These are phyloP conservation scores for Yamadazyma olivae DNA, from an alignment of 805 yeast genomes.

Conservation along the genomic window DNA sequence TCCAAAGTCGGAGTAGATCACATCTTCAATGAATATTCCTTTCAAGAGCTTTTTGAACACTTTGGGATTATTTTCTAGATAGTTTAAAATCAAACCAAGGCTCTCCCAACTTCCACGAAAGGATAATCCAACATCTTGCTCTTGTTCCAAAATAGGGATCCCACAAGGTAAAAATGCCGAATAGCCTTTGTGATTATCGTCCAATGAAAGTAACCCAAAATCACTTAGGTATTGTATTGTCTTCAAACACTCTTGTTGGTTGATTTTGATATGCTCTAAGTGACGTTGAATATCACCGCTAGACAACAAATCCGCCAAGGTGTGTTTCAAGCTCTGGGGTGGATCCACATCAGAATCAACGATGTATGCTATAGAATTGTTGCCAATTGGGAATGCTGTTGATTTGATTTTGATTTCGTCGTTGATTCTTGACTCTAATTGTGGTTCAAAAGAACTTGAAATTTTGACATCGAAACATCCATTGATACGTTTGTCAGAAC, in stretches of 20 bases:
- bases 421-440: slow-evolving; percentile 42
- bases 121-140: slow-evolving; percentile 3
- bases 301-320: slow-evolving; percentile 51
- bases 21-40: slow-evolving; percentile 57
- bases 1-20: slow-evolving; percentile 63
- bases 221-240: slow-evolving; percentile 58
- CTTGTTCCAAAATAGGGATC: slow-evolving; percentile 7
- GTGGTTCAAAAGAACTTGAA: slow-evolving; percentile 18
- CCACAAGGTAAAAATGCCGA: slow-evolving; percentile 78
- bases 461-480: slow-evolving; percentile 48
- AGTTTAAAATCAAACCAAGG: slow-evolving; percentile 57
- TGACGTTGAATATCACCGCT: slow-evolving; percentile 26
- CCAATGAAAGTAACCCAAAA: slow-evolving; percentile 49
- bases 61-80: slow-evolving; percentile 50
- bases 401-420: slow-evolving; percentile 49
- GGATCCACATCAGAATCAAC: slow-evolving; percentile 56
- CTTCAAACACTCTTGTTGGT: slow-evolving; percentile 51
- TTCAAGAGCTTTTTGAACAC: slow-evolving; percentile 52
- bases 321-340: slow-evolving; percentile 62
- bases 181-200: slow-evolving; percentile 59
- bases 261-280: slow-evolving; percentile 28
- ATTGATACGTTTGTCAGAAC: slow-evolving; percentile 57
- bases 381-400: slow-evolving; percentile 50
- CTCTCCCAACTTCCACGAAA: slow-evolving; percentile 47
- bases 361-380: slow-evolving; percentile 59